These are phyloP conservation scores for Syzygium oleosum DNA, from an alignment of 345 rosid genomes.

Conservation along the genomic window DNA sequence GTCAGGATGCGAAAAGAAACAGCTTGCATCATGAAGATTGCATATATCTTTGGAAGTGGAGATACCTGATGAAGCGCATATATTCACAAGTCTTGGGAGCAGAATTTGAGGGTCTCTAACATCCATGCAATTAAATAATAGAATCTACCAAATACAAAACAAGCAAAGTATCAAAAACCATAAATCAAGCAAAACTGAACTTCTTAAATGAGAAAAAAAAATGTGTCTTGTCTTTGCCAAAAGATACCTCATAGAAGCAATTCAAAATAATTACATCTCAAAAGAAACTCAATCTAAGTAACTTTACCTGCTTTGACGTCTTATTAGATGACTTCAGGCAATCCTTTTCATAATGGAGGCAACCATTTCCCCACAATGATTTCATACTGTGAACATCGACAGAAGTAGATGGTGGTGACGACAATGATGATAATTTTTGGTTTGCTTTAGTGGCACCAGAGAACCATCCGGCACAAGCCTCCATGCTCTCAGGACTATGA, in stretches of 20 bases:
- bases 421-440: slow-evolving; percentile 9
- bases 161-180: not conserved
- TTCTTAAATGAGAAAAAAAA: not conserved
- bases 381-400: slow-evolving; percentile 9
- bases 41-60: not conserved
- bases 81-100: slow-evolving; percentile 57
- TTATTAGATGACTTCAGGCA: slow-evolving; percentile 14
- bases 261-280: not conserved
- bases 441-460: slow-evolving; percentile 39
- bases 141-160: slow-evolving; percentile 38
- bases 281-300: not conserved
- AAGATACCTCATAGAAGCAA: not conserved
- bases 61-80: slow-evolving; percentile 69
- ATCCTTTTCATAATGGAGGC: slow-evolving; percentile 8
- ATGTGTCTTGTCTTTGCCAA: not conserved
- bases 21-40: not conserved
- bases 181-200: not conserved
- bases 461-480: slow-evolving; percentile 86
- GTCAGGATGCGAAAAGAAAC: not conserved
- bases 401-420: slow-evolving; percentile 10
- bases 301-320: slow-evolving; percentile 57
- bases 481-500: slow-evolving; percentile 97
- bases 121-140: slow-evolving; percentile 87
- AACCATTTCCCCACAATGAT: slow-evolving; percentile 25
- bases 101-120: slow-evolving; percentile 75